Percentiles rank a stretch among this genome's conserved stretches.
Evolutionary conservation across 805 yeast species (phyloP).

Genomic region (Lachancea mirantina): DNA sequence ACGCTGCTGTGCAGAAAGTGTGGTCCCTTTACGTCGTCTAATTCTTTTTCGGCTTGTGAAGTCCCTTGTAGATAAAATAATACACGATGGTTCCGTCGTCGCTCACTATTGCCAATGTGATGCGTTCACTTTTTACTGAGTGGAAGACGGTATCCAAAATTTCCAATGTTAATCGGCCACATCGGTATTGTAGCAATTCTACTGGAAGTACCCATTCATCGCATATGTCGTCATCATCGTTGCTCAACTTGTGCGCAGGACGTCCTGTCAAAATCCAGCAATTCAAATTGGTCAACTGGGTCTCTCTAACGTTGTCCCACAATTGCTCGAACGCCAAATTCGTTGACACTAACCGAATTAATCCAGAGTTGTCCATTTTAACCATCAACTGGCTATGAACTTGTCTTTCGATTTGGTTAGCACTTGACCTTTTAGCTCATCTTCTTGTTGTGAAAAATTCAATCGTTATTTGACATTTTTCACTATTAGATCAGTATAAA

Average conservation of each 20-base stretch:
- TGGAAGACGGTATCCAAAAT: slow-evolving; percentile 19
- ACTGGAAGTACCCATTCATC: slow-evolving; percentile 27
- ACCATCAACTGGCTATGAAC: too few species aligned
- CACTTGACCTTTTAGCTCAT: neutral
- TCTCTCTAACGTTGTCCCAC: slow-evolving; percentile 21
- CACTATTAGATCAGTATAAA: slow-evolving; percentile 1
- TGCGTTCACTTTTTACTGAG: slow-evolving; percentile 30
- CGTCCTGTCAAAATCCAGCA: slow-evolving; percentile 18
- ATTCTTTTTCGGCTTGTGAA: slow-evolving; percentile 55
- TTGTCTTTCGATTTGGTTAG: too few species aligned
- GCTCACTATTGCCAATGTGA: slow-evolving; percentile 50
- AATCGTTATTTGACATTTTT: slow-evolving; percentile 3
- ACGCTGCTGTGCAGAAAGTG: slow-evolving; percentile 8
- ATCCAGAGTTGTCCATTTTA: slow-evolving; percentile 3
- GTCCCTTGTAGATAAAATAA: slow-evolving; percentile 59
- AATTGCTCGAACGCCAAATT: slow-evolving; percentile 24
- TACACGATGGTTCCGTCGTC: slow-evolving; percentile 68
- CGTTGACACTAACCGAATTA: slow-evolving; percentile 14
- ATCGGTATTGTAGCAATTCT: slow-evolving; percentile 23
- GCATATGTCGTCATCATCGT: slow-evolving; percentile 15
- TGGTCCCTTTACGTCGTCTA: slow-evolving; percentile 16
- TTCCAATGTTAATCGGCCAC: slow-evolving; percentile 18
- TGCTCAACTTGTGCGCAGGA: slow-evolving; percentile 20
- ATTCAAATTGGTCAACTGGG: slow-evolving; percentile 8
- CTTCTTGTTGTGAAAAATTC: too few species aligned